Base-by-base conservation (phyloP, 2,329 filamentous ascomycete genomes). In the Ceratocystis diversiconidia region DNA sequence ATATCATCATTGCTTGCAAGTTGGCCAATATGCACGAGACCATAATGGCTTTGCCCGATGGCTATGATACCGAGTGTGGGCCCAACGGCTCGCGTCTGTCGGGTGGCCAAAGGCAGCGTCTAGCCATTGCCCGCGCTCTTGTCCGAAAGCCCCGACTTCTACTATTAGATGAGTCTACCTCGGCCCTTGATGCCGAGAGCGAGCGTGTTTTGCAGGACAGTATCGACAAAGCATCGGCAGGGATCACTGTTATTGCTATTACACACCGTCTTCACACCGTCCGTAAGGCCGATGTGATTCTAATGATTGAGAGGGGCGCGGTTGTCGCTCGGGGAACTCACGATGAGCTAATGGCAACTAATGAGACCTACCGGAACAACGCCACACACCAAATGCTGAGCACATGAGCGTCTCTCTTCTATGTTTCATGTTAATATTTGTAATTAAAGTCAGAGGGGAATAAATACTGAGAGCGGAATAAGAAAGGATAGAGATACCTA, bases 111-210 rank as follows among this genome's bases (percentile, higher is more conserved):
- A 83, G 86, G 17, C 90, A 95, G 73, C 82, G 89, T 0, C 75
- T 95, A 15, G 85, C 86, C 0, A 92, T 95, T 71, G 89, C 90
- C 0, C 80, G 90, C 28, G 89, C 89, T 0, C 77, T 92, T 2
- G 80, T 91, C 2, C 81, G 89, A 0, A 80, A 83, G 68, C 90
- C 90, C 0, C 80, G 85, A 60, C 79, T 95, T 1, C 74, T 95
- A 19, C 81, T 95, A 48, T 79, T 95, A 0, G 90, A 95, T 70
- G 90, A 95, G 77, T 88, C 88, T 36, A 95, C 90, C 0, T 88
- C 85, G 52, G 87, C 87, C 2, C 78, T 95, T 2, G 90, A 95
- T 70, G 82, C 83, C 0, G 85, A 86, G 71, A 87, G 82, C 62
- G 87, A 89, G 62, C 77, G 78, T 5, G 74, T 85, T 8, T 80